Evolutionary conservation across 257 asterid species (phyloP).

Genomic region (Primulina tabacum): DNA sequence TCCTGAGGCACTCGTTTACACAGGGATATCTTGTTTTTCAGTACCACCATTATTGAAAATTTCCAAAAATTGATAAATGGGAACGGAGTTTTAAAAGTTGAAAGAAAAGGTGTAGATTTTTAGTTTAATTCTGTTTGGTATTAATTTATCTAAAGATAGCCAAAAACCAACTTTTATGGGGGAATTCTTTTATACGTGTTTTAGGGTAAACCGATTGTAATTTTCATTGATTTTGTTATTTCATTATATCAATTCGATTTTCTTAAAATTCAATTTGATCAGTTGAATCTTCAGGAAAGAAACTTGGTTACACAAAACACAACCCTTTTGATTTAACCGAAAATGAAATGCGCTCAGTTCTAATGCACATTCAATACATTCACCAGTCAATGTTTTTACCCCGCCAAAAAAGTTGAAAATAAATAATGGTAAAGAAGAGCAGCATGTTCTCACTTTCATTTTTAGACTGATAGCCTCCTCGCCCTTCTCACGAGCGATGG

Average conservation of each 20-base stretch:
- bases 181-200: not conserved
- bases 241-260: not conserved
- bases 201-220: not conserved
- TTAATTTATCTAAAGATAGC: no score
- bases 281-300: not conserved
- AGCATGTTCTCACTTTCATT: not conserved
- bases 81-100: not conserved
- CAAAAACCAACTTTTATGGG: no score
- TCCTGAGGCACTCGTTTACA: slow-evolving; percentile 11
- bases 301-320: slow-evolving; percentile 10
- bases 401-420: not conserved
- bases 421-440: not conserved
- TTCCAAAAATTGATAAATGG: slow-evolving; percentile 10
- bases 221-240: no score
- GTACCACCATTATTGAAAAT: slow-evolving; percentile 10
- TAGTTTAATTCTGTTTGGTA: no score
- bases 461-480: slow-evolving; percentile 44
- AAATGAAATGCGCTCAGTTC: not conserved
- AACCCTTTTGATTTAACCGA: not conserved
- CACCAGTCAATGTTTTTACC: not conserved
- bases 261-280: not conserved
- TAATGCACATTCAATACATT: not conserved
- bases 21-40: slow-evolving; percentile 6
- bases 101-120: not conserved
- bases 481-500: slow-evolving; percentile 84